phyloP scores from a whole-genome alignment of 1,284 basidiomycete species.

The Malassezia sympodialis region DNA sequence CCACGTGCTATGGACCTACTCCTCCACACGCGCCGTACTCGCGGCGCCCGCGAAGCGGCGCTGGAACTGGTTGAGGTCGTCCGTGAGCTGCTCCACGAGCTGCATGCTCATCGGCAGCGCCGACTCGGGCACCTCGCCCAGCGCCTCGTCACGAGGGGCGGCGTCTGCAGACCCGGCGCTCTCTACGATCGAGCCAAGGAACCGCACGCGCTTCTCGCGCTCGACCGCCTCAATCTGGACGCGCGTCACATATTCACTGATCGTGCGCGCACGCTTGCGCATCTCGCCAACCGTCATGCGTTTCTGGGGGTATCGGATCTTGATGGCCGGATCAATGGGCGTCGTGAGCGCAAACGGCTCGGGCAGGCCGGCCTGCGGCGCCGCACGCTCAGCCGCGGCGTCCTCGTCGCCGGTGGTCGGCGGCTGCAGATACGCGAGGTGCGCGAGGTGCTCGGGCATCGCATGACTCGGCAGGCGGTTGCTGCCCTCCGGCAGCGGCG shows the following conservation, averaged over 20 bases:
- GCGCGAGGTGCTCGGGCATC: conserved; percentile 83
- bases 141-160: too few relatives aligned
- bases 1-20: background rate
- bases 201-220: conserved; percentile 39
- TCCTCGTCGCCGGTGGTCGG: conserved; percentile 51
- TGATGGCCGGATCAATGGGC: conserved; percentile 67
- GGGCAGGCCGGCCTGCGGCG: conserved; percentile 11
- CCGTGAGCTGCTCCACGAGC: conserved; percentile 40
- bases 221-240: conserved; percentile 49
- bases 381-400: background rate
- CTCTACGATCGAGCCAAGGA: conserved; percentile 55
- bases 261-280: conserved; percentile 82
- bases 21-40: background rate
- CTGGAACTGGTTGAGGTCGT: conserved; percentile 40
- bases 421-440: conserved; percentile 75
- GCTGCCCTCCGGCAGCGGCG: conserved; percentile 23
- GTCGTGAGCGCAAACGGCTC: conserved; percentile 29
- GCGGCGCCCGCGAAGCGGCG: conserved; percentile 20
- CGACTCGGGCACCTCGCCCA: too few relatives aligned
- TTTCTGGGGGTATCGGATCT: conserved; percentile 86
- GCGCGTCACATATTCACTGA: conserved; percentile 70
- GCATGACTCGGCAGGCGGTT: conserved; percentile 50
- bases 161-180: background rate
- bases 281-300: conserved; percentile 89
- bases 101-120: conserved; percentile 35